Percentiles rank a stretch among this genome's conserved stretches.
These are phyloP conservation scores for Metschnikowia anglica DNA, from an alignment of 805 yeast genomes.

Conservation along the genomic window DNA sequence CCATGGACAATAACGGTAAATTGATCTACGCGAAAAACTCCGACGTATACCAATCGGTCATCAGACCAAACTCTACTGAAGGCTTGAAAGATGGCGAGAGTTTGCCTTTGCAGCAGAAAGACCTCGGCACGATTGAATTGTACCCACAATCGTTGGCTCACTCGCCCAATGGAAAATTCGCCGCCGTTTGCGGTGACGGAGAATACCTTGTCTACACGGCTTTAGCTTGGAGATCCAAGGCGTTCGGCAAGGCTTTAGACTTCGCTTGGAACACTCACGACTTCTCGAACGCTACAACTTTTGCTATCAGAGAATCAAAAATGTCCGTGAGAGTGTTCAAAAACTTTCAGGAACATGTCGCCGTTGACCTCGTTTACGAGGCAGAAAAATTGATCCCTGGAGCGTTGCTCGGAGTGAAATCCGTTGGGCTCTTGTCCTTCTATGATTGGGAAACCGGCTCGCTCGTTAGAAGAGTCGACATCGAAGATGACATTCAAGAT, in stretches of 20 bases:
- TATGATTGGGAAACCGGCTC: conserved; percentile 92
- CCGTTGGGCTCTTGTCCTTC: conserved; percentile 81
- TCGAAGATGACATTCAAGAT: conserved; percentile 67
- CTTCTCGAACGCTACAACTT: conserved; percentile 59
- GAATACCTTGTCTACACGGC: conserved; percentile 96
- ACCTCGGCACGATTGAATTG: conserved; percentile 89
- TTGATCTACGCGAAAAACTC: conserved; percentile 88
- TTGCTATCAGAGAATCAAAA: conserved; percentile 74
- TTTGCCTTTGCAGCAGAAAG: conserved; percentile 76
- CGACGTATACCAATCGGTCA: conserved; percentile 81
- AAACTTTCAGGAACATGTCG: conserved; percentile 77
- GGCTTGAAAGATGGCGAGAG: conserved; percentile 78
- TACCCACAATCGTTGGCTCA: conserved; percentile 85
- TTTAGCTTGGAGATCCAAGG: conserved; percentile 95
- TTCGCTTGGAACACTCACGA: conserved; percentile 93
- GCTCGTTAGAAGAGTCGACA: conserved; percentile 85
- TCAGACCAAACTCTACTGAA: conserved; percentile 63
- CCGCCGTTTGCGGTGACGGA: conserved; percentile 96
- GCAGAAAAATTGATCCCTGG: conserved; percentile 87
- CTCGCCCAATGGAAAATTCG: conserved; percentile 97
- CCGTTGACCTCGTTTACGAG: conserved; percentile 64
- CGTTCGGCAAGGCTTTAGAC: conserved; percentile 86
- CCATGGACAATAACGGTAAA: conserved; percentile 92
- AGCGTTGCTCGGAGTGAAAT: conserved; percentile 78
- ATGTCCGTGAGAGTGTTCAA: conserved; percentile 69